These are phyloP conservation scores for Colletotrichum truncatum DNA, from an alignment of 2,329 filamentous ascomycete genomes.

Conservation along the genomic window DNA sequence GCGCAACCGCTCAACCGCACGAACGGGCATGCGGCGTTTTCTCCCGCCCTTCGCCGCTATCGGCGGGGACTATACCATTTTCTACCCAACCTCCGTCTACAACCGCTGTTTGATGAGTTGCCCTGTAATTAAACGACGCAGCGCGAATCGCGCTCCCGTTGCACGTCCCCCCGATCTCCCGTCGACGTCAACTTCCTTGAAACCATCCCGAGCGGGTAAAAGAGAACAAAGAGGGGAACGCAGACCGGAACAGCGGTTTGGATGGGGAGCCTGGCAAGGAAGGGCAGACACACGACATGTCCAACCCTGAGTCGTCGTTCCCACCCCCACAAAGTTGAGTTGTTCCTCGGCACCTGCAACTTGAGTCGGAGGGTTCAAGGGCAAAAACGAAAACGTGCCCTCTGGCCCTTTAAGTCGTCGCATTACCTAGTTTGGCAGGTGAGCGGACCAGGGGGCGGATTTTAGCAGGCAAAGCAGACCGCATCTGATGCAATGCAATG, in stretches of 20 bases:
- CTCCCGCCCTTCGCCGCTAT: neutral
- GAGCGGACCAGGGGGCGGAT: neutral
- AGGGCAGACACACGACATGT: neutral
- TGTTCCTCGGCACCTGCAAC: neutral
- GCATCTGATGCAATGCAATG: conserved; percentile 28
- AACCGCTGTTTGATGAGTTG: neutral
- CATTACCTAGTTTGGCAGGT: neutral
- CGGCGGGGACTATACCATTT: neutral
- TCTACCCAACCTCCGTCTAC: neutral
- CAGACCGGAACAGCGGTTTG: neutral
- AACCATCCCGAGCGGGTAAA: neutral
- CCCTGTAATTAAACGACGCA: neutral
- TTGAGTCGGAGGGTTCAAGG: neutral
- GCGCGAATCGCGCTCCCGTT: neutral
- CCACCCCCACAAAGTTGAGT: neutral
- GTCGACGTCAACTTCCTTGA: conserved; percentile 3
- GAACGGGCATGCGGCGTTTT: neutral
- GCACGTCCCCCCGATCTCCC: neutral
- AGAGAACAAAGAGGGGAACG: neutral
- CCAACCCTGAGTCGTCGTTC: neutral
- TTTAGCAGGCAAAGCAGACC: neutral
- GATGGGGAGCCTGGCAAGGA: neutral
- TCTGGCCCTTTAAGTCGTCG: neutral
- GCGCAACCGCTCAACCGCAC: neutral
- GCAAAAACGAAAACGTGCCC: neutral